phyloP scores from a whole-genome alignment of 2,329 filamentous ascomycete species.

The Teratosphaeria pseudoeucalypti region DNA sequence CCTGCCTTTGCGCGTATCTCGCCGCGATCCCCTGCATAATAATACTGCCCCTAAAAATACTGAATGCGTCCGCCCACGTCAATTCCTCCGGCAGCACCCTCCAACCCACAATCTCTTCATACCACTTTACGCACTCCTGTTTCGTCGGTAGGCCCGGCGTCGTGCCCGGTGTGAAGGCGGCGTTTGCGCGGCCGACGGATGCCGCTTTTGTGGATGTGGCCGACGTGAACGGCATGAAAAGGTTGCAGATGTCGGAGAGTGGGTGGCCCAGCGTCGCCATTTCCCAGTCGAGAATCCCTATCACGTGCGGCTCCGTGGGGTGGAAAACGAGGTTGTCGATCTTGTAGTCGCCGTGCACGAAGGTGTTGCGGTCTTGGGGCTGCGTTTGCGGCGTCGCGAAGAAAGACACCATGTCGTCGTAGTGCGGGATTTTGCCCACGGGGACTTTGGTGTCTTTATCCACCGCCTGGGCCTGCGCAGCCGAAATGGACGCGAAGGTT shows the following conservation, averaged over 20 bases:
- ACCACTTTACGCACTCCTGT: conserved; percentile 54
- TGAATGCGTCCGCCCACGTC: conserved; percentile 56
- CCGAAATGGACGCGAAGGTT: conserved; percentile 71
- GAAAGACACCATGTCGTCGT: conserved; percentile 68
- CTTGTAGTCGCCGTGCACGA: conserved; percentile 96
- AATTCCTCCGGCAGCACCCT: conserved; percentile 49
- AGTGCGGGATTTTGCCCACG: conserved; percentile 76
- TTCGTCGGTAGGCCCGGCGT: conserved; percentile 57
- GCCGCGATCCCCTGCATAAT: conserved; percentile 89
- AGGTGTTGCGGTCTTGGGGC: conserved; percentile 64
- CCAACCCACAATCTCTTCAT: conserved; percentile 59
- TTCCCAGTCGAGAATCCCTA: conserved; percentile 95
- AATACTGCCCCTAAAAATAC: conserved; percentile 47
- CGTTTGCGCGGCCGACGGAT: conserved; percentile 30
- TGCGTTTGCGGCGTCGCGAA: conserved; percentile 60
- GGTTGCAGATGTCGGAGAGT: conserved; percentile 78
- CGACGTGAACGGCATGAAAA: conserved; percentile 43
- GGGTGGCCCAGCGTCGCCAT: conserved; percentile 98
- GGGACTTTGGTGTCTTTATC: conserved; percentile 67
- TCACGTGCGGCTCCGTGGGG: conserved; percentile 74
- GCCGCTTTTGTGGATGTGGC: conserved; percentile 29
- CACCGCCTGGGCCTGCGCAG: conserved; percentile 61
- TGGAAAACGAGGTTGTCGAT: conserved; percentile 61
- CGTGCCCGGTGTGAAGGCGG: conserved; percentile 50
- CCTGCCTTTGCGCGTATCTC: conserved; percentile 72